Percentiles rank a stretch among this genome's conserved stretches.
phyloP scores from a whole-genome alignment of 2,329 filamentous ascomycete genomes.

The Xylariaceae sp. region DNA sequence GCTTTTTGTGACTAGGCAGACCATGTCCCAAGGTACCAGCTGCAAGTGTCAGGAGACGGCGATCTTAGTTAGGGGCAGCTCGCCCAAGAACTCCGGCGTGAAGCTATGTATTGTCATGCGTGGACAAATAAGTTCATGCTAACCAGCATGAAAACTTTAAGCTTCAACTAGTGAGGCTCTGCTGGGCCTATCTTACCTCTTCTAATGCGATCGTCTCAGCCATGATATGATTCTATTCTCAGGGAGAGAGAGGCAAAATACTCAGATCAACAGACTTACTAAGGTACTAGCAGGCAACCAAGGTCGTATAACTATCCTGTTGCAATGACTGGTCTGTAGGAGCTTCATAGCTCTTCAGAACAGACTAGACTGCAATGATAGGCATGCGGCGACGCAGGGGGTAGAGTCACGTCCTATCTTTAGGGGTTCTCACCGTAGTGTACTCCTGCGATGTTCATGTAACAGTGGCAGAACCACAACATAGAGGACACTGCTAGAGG shows the following conservation, averaged over 20 bases:
- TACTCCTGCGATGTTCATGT: slow-evolving; percentile 12
- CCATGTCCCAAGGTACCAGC: too few species aligned
- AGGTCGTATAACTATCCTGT: slow-evolving; percentile 3
- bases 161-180: not conserved
- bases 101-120: too few species aligned
- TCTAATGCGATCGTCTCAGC: not conserved
- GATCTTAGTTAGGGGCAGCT: too few species aligned
- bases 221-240: slow-evolving; percentile 19
- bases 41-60: too few species aligned
- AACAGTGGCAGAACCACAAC: not conserved
- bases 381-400: slow-evolving; percentile 21
- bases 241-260: too few species aligned
- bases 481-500: not conserved
- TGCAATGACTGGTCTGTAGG: not conserved
- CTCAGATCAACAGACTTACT: not conserved
- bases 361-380: slow-evolving; percentile 13
- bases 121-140: too few species aligned
- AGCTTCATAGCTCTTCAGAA: slow-evolving; percentile 6
- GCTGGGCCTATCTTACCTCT: not conserved
- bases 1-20: too few species aligned
- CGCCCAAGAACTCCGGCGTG: too few species aligned
- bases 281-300: too few species aligned
- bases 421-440: not conserved
- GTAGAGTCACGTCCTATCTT: not conserved
- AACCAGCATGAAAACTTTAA: not conserved